Evolutionary conservation across 257 asterid genomes (phyloP), one percentile per base, ranked within the genome.

Genomic region (Echites panduratus): DNA sequence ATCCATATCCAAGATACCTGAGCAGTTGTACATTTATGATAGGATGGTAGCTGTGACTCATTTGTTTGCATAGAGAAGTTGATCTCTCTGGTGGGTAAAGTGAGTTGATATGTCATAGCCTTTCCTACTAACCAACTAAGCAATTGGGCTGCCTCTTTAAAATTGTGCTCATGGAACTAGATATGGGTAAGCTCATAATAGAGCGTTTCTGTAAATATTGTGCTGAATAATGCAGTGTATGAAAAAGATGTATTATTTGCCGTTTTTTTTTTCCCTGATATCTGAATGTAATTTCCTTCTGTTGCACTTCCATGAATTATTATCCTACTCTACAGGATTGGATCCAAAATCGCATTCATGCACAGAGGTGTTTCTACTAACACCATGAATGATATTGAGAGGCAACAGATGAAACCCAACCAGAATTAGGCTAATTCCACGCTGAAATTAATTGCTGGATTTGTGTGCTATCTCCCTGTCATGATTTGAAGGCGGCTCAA

Each of bases 1-100:
- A 19, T 47, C 22, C 53, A 62, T 62, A 32, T 32, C 45, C 24
- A 62, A 20, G 22, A 61, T 45, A 4, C 61, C 20, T 41, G 20
- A 27, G 48, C 70, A 72, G 61, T 61, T 19, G 24, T 70, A 62
- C 70, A 57, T 29, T 32, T 32, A 16, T 17, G 47, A 54, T 44
- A 17, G 53, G 44, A 17, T 67, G 24, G 32, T 47, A 45, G 61
- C 69, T 67, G 62, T 54, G 20, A 43, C 29, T 56, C n/a, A n/a
- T n/a, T n/a, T 59, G 44, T 61, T 43, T 61, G 76, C 70, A 72
- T 9, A 20, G 76, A 20, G 61, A 20, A 44, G 14, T 19, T 38
- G 26, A n/a, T 48, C 58, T 72, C 49, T 22, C 14, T 62, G 52
- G 44, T 32, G 13, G 7, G 35, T 20, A 52, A 20, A 35, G 72